Evolutionary conservation across 1,284 basidiomycete genomes (phyloP).

Genomic region (Irpex rosettiformis): DNA sequence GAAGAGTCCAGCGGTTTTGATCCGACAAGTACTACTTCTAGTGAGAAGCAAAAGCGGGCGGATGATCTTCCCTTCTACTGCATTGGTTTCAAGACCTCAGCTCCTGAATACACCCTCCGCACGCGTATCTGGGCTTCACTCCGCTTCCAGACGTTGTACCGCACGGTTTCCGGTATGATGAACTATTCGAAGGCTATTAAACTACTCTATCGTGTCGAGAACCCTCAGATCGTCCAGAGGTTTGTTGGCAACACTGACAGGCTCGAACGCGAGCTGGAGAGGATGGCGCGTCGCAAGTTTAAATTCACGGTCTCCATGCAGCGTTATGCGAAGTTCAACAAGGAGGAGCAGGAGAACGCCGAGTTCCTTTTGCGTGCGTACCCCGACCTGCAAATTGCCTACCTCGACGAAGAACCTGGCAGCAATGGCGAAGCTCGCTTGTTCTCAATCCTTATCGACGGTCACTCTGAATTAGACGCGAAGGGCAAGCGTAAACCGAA

Average conservation of each 20-base stretch:
- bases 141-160: constrained; percentile 96
- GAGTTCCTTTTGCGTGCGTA: constrained; percentile 98
- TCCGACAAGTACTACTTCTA: constrained; percentile 40
- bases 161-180: constrained; percentile 99
- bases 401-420: constrained; percentile 93
- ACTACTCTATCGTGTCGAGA: constrained; percentile 97
- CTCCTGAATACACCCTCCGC: constrained; percentile 97
- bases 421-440: constrained; percentile 86
- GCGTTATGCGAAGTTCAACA: constrained; percentile 99
- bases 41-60: constrained; percentile 79
- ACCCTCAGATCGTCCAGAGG: constrained; percentile 96
- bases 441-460: constrained; percentile 95
- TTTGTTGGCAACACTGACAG: constrained; percentile 98
- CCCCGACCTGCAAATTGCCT: constrained; percentile 98
- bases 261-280: constrained; percentile 93
- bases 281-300: constrained; percentile 98
- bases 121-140: constrained; percentile 99
- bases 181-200: constrained; percentile 99
- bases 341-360: constrained; percentile 98
- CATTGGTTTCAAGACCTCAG: constrained; percentile 99
- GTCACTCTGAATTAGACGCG: constrained; percentile 94
- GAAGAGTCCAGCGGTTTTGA: constrained; percentile 79
- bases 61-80: constrained; percentile 99
- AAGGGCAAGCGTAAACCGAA: constrained; percentile 92
- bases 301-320: constrained; percentile 99